Percentiles rank a stretch among this genome's conserved stretches.
These are phyloP conservation scores for Neofusicoccum sp. DNA, from an alignment of 2,329 filamentous ascomycete species.

Conservation along the genomic window DNA sequence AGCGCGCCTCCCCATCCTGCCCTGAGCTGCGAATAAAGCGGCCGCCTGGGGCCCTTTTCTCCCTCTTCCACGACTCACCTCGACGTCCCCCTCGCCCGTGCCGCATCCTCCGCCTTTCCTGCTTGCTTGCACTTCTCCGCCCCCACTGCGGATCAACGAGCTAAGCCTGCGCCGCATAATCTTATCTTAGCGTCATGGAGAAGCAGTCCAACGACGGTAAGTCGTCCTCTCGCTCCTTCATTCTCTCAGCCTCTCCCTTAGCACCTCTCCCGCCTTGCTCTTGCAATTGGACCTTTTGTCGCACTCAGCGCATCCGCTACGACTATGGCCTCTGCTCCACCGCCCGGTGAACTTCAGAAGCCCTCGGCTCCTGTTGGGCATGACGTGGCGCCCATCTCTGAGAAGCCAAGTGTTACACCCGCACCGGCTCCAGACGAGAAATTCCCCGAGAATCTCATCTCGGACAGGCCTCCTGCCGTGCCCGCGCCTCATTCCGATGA, in stretches of 20 bases:
- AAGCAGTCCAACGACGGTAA: conserved; percentile 13
- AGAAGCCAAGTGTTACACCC: not conserved
- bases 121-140: not conserved
- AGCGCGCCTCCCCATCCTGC: not conserved
- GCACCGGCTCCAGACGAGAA: not conserved
- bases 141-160: not conserved
- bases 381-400: not conserved
- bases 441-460: not conserved
- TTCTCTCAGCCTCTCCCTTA: not conserved
- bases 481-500: not conserved
- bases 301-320: not conserved
- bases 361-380: not conserved
- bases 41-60: not conserved
- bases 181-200: conserved; percentile 20
- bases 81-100: not conserved
- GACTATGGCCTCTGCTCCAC: not conserved
- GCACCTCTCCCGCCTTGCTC: not conserved
- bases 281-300: not conserved
- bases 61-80: not conserved
- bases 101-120: not conserved
- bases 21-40: not conserved
- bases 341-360: not conserved
- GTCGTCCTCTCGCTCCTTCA: not conserved
- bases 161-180: not conserved
- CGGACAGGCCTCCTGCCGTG: not conserved